phyloP scores from a whole-genome alignment of 176 grass and related monocot genomes.

The Cymbopogon citratus region DNA sequence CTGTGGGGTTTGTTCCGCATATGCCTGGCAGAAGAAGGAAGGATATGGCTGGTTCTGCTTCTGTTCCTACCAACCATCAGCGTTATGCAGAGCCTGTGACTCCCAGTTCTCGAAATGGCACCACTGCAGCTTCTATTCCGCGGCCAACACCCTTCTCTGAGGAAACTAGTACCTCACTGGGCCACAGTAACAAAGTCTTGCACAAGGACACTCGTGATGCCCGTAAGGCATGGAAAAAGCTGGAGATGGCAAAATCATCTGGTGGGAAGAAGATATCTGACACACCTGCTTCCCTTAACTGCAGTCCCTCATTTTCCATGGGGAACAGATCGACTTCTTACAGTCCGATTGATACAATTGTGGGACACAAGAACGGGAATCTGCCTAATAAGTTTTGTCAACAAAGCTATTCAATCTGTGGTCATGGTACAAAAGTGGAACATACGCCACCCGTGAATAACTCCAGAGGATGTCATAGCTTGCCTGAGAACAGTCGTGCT shows the following conservation, averaged over 20 bases:
- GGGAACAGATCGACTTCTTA: constrained; percentile 38
- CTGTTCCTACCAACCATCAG: not conserved
- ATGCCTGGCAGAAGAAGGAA: constrained; percentile 20
- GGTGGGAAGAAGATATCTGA: constrained; percentile 29
- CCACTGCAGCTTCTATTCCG: not conserved
- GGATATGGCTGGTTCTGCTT: not conserved
- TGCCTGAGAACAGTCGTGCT: not conserved
- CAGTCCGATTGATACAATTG: constrained; percentile 29
- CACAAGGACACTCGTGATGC: constrained; percentile 22
- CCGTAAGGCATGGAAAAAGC: constrained; percentile 74
- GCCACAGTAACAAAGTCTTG: constrained; percentile 5
- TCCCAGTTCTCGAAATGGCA: not conserved
- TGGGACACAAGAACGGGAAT: constrained; percentile 16
- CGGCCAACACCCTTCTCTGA: not conserved
- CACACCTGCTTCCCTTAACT: constrained; percentile 18
- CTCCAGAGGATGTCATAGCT: not conserved
- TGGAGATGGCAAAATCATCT: constrained; percentile 55
- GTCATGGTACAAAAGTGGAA: constrained; percentile 7
- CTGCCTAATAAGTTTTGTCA: not conserved
- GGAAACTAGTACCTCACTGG: not conserved
- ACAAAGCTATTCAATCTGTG: not conserved
- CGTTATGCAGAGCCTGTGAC: not conserved
- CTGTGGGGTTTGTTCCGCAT: constrained; percentile 38
- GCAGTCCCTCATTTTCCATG: constrained; percentile 29
- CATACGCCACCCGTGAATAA: not conserved